Base-by-base conservation (phyloP, 1,284 basidiomycete genomes). In the Pseudozyma sp. region DNA sequence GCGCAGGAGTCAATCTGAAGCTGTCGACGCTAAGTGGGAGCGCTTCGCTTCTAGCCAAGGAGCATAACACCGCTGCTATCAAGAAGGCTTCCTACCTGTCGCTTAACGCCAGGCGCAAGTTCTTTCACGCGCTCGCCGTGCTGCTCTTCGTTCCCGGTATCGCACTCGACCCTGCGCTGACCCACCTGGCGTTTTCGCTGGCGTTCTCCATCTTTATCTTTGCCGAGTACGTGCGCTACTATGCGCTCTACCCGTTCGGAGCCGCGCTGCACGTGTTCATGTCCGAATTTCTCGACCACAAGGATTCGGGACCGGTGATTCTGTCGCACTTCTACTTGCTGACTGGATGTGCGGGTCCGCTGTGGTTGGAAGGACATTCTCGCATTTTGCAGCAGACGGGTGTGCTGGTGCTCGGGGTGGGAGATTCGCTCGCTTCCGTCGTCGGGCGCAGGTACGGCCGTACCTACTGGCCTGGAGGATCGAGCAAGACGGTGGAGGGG, bases 251-350 rank as follows among this genome's bases (percentile, higher is more conserved):
- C 86, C 97, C 97, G 4, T 92, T 98, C 78, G 94, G 95, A 8
- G 96, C 93, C 5, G 88, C 90, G 11, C 90, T 99, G 30, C 97
- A 99, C 86, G 87, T 98, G 67, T 99, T 99, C 86, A 91, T 99
- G 88, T 75, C 69, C 86, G 96, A 99, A 85, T 99, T 99, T 82
- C 87, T 98, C 81, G 97, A 99, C 88, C 85, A 92, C 78, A 94
- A 95, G 86, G 97, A 99, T 85, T 89, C 91, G 49, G 97, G 97
- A 6, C 97, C 96, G 9, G 97, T 95, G 11, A 97, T 99, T 78
- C 85, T 99, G 68, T 94, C 93, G 81, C 97, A 99, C 85, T 98
- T 99, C 81, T 99, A 98, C 86, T 87, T 99, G 48, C 86, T 99
- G 56, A 94, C 94, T 0, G 97, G 97, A 0, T 98, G 95, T 85